These are phyloP conservation scores for Pyronema omphalodes DNA, from an alignment of 495 filamentous ascomycete species.

Conservation along the genomic window DNA sequence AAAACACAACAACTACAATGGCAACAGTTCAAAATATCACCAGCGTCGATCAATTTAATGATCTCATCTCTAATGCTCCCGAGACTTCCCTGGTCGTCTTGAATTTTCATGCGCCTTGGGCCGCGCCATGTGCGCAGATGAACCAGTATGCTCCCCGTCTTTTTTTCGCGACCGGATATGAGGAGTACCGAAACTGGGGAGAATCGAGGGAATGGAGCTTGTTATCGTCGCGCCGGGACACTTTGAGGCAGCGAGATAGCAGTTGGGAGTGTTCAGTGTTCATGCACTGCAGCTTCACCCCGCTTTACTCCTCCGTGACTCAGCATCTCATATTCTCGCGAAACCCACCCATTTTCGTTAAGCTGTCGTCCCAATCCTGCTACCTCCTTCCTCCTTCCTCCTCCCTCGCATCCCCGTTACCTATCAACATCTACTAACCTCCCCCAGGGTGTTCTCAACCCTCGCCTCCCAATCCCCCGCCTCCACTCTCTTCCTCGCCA, in stretches of 20 bases:
- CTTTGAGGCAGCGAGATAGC: no score
- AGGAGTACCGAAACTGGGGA: no score
- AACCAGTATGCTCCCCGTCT: conserved; percentile 27
- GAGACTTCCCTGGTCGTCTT: conserved; percentile 54
- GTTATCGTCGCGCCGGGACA: no score
- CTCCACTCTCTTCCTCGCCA: conserved; percentile 51
- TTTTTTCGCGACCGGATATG: no score
- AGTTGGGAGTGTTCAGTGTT: no score
- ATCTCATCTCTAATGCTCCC: conserved; percentile 43
- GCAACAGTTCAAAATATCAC: conserved; percentile 57
- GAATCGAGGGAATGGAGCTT: no score
- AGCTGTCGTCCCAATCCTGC: no score
- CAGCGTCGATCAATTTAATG: conserved; percentile 46
- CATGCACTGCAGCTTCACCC: no score
- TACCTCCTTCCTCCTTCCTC: neutral
- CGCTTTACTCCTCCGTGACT: no score
- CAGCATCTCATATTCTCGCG: no score
- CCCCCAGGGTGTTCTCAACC: conserved; percentile 49
- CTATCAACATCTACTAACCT: neutral
- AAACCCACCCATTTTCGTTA: no score
- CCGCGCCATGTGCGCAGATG: conserved; percentile 91
- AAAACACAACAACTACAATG: conserved; percentile 32
- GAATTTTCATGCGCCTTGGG: conserved; percentile 93
- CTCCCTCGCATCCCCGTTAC: neutral
- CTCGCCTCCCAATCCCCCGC: conserved; percentile 54